Evolutionary conservation across 768 basidiomycete genomes (phyloP).

Genomic region (Auriculariales sp.): DNA sequence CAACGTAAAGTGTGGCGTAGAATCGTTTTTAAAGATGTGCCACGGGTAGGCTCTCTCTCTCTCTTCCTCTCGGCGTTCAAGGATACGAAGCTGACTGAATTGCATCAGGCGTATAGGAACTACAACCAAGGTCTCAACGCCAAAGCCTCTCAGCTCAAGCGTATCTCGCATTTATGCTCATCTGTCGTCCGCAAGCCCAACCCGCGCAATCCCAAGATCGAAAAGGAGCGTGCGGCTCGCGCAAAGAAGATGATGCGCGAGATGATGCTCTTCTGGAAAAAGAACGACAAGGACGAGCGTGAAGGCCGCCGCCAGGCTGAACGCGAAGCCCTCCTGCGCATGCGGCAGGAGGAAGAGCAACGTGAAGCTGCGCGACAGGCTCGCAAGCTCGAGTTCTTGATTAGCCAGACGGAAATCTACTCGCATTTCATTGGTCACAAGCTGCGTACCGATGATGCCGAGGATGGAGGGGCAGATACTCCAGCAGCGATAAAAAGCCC

Average conservation of each 20-base stretch:
- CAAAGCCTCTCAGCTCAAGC: conserved; percentile 54
- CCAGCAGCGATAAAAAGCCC: conserved; percentile 13
- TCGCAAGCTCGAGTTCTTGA: conserved; percentile 93
- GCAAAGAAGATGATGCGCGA: conserved; percentile 84
- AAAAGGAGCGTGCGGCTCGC: conserved; percentile 73
- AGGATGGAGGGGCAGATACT: conserved; percentile 1
- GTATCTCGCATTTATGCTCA: conserved; percentile 59
- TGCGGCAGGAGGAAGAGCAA: conserved; percentile 82
- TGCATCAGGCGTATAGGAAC: conserved; percentile 61
- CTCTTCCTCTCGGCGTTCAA: not conserved
- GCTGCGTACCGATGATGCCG: conserved; percentile 37
- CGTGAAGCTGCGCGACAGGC: conserved; percentile 89
- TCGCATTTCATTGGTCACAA: conserved; percentile 99
- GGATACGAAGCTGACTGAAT: conserved; percentile 5
- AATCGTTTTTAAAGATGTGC: conserved; percentile 72
- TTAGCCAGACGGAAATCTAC: conserved; percentile 96
- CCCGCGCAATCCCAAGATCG: conserved; percentile 56
- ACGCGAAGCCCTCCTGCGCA: conserved; percentile 80
- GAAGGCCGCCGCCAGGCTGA: conserved; percentile 88
- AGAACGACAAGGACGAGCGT: conserved; percentile 92
- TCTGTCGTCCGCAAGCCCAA: conserved; percentile 69
- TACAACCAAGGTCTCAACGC: conserved; percentile 51
- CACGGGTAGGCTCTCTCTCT: conserved; percentile 37
- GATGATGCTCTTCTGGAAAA: conserved; percentile 95
- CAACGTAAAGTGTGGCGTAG: conserved; percentile 85